Evolutionary conservation across 768 basidiomycete genomes (phyloP).

Genomic region (Heimioporus sp.): DNA sequence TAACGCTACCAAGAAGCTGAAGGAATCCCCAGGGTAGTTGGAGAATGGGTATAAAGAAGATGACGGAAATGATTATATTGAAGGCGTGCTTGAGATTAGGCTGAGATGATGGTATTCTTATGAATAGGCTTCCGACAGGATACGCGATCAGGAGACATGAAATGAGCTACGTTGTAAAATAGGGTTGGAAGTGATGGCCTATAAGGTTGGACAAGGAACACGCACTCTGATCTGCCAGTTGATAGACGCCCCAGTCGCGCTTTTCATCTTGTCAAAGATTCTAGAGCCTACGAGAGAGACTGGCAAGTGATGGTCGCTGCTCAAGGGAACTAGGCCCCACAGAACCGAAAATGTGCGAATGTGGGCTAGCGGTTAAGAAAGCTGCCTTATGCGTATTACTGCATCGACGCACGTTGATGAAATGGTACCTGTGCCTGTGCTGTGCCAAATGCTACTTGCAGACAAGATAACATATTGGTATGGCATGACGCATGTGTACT

Average conservation of each 20-base stretch:
- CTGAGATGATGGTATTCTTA: conserved; percentile 67
- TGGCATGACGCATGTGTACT: too few relatives aligned
- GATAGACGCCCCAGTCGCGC: conserved; percentile 66
- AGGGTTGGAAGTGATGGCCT: not conserved
- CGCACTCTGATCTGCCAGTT: conserved; percentile 75
- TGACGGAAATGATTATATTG: conserved; percentile 66
- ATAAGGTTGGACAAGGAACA: not conserved
- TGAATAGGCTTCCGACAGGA: conserved; percentile 89
- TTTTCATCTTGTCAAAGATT: conserved; percentile 35
- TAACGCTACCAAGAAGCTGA: conserved; percentile 68
- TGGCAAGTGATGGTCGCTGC: not conserved
- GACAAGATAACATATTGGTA: too few relatives aligned
- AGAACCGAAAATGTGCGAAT: too few relatives aligned
- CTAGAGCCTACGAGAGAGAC: not conserved
- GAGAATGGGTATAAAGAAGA: conserved; percentile 80
- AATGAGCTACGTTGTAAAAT: conserved; percentile 61
- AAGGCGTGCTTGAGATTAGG: conserved; percentile 77
- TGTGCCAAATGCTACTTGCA: too few relatives aligned
- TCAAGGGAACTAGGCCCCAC: not conserved
- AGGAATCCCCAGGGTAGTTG: conserved; percentile 68
- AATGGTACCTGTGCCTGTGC: too few relatives aligned
- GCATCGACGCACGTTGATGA: too few relatives aligned
- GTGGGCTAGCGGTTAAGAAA: too few relatives aligned
- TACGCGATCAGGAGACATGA: conserved; percentile 83
- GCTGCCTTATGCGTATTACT: too few relatives aligned